These are phyloP conservation scores for Botrytis fragariae DNA, from an alignment of 2,329 filamentous ascomycete species.

Conservation along the genomic window DNA sequence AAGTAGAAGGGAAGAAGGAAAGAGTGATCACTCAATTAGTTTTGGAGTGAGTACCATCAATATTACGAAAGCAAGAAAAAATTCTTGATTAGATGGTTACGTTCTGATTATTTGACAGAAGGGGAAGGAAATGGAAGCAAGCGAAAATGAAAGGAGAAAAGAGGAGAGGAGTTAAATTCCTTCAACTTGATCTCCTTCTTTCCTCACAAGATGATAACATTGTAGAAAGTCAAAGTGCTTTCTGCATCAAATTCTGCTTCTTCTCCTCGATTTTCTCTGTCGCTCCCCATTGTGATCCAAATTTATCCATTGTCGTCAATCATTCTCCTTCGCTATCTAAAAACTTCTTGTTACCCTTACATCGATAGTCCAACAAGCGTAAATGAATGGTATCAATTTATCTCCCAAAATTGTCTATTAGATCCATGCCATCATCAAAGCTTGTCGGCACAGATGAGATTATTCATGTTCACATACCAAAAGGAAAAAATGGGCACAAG, in stretches of 20 bases:
- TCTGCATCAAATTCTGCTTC: background rate
- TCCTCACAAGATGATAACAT: background rate
- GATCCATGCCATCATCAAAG: background rate
- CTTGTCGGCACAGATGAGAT: background rate
- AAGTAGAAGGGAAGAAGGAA: background rate
- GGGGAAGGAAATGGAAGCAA: background rate
- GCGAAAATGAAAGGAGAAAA: background rate
- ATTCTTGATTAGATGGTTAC: background rate
- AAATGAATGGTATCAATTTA: background rate
- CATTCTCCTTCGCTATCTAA: background rate
- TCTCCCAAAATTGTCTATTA: background rate
- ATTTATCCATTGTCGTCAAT: background rate
- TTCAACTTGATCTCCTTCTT: background rate
- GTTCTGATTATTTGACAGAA: background rate
- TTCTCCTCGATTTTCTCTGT: background rate
- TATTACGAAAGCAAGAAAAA: too few species aligned
- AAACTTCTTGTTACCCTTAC: background rate
- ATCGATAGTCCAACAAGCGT: background rate
- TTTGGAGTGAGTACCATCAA: background rate
- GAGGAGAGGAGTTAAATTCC: background rate
- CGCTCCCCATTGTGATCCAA: background rate
- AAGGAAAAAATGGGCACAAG: too few species aligned
- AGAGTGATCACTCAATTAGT: too few species aligned
- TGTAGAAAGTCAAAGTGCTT: background rate
- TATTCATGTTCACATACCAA: background rate